Base-by-base conservation (phyloP, 768 basidiomycete species). In the Hydnum rufescens region DNA sequence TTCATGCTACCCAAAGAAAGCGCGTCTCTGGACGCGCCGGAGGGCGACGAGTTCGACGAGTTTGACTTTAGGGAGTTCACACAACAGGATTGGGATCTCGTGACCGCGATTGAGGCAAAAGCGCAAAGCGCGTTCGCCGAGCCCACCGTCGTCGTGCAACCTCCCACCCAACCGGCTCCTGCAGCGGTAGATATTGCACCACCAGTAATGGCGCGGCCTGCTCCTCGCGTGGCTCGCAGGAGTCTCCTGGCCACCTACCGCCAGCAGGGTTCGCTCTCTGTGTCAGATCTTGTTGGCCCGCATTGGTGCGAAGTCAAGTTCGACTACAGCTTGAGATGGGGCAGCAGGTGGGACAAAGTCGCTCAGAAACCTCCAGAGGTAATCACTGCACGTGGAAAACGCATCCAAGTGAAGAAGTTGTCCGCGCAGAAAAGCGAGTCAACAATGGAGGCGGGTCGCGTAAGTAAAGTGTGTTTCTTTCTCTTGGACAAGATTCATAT, bases 251-350 rank as follows among this genome's bases (percentile, higher is more conserved):
- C 16, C 32, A 25, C 32, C 6, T 65, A 65, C 36, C 56, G 65
- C 34, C 61, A 59, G 39, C 58, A 59, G 44, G 63, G 61, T 4
- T 63, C 58, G 43, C 61, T 68, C 51, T 66, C 64, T 34, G 64
- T 67, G 3, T 62, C 65, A 1, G 67, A 68, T 55, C 57, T 68
- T 6, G 63, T 64, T 1, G 64, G 61, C n/a, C 63, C 65, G 0
- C 50, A 60, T 3, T 68, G 67, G 67, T 68, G 67, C 50, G 65
- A 67, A 52, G 62, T 63, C 5, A 61, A 64, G 51, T 63, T 64
- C 52, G 54, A 63, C 55, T 51, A 39, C 43, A 39, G 28, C n/a
- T 25, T 52, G 18, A 22, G 36, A 46, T 34, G 50, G 22, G 49
- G 31, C 43, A 16, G 32, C 5, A n/a, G 43, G 22, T 26, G 43